phyloP scores from a whole-genome alignment of 2,329 filamentous ascomycete genomes.

The Hymenoscyphus albidus region DNA sequence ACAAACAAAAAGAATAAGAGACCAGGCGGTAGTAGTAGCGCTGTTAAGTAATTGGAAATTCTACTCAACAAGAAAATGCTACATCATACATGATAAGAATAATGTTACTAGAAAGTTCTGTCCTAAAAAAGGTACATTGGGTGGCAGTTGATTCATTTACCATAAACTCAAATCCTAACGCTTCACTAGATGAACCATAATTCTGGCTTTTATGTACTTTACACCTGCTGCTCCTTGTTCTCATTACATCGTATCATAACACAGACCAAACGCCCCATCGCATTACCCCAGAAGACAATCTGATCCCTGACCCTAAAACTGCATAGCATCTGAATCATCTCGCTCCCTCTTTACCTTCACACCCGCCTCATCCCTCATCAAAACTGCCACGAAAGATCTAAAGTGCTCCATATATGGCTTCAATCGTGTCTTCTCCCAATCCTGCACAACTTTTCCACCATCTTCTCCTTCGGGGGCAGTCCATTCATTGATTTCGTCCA shows the following conservation, averaged over 20 bases:
- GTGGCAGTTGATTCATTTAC: no score
- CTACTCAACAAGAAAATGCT: background rate
- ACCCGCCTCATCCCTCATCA: constrained; percentile 74
- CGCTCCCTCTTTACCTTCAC: constrained; percentile 47
- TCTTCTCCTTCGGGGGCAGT: constrained; percentile 44
- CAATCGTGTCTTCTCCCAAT: constrained; percentile 96
- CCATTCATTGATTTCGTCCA: constrained; percentile 85
- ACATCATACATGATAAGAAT: no score
- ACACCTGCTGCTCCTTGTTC: background rate
- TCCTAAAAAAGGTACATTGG: background rate
- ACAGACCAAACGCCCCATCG: background rate
- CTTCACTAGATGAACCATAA: background rate
- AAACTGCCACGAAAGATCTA: constrained; percentile 68
- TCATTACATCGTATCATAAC: background rate
- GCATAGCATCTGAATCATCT: constrained; percentile 55
- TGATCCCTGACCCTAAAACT: constrained; percentile 47
- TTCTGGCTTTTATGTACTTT: background rate
- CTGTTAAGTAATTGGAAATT: no score
- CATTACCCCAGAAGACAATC: background rate
- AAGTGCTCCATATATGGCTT: constrained; percentile 93
- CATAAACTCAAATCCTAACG: background rate
- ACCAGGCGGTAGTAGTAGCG: no score
- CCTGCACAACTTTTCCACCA: constrained; percentile 55
- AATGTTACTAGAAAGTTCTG: background rate
- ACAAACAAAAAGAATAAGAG: no score